Base-by-base conservation (phyloP, 208 protist species). In the Crithidia sp. region DNA sequence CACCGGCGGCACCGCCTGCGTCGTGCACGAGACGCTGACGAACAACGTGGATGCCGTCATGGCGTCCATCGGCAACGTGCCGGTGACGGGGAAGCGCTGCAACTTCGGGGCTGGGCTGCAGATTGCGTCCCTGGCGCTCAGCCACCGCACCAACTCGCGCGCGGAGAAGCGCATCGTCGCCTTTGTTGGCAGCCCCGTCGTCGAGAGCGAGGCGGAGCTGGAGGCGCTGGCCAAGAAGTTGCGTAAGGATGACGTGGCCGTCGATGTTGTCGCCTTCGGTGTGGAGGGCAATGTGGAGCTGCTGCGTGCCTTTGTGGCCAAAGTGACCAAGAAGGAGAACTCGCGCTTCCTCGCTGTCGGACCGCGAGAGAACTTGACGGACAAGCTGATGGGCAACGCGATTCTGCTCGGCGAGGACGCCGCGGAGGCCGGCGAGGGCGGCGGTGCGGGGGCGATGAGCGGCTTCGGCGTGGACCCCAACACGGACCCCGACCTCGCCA, bases 211-310 rank as follows among this genome's bases (percentile, higher is more conserved):
- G 47, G 89, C 91, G 61, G 89, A 96, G 67, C 79, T 99, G 16
- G 94, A 94, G 40, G 86, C 85, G 75, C 87, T 99, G 47, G 99
- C 94, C 12, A 96, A 96, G 71, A 94, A 95, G 73, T 89, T 99
- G 36, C 97, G 98, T 57, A 99, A 99, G 83, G 97, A 99, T 75
- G 96, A 98, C 74, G 92, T 99, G 28, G 91, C 97, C 8, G 95
- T 99, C 4, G 98, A 99, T 74, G 85, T 99, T 40, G 89, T 99
- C 7, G 92, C 86, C 61, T 99, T 99, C 85, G 98, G 99, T 61
- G 86, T 94, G 17, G 87, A 97, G 37, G 77, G 81, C 43, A 99
- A 99, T 76, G 74, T 86, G 45, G 79, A 87, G 39, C 94, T 98
- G 64, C 90, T 99, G 16, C 76, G 96, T 44, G 68, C 60, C 5